Percentiles rank a stretch among this genome's conserved stretches.
Conservation (phyloP, 345 rosid species). For the Limnanthes douglasii region DNA sequence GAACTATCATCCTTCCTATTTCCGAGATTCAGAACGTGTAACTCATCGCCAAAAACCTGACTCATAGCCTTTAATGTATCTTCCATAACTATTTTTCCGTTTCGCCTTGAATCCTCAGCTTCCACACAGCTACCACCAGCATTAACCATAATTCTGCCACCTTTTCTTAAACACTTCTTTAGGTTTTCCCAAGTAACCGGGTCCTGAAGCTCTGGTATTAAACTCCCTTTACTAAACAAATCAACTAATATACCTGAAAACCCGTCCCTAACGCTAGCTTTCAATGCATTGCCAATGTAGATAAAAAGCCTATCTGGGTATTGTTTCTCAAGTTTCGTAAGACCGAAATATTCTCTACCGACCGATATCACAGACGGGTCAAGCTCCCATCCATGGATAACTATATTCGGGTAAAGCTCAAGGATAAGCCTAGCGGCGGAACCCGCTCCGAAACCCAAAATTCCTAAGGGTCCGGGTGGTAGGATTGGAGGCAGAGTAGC, state of each 20-base stretch:
- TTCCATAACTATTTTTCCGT: conserved; percentile 61
- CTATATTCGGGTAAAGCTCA: conserved; percentile 39
- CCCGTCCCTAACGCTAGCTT: conserved; percentile 33
- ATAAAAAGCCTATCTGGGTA: conserved; percentile 42
- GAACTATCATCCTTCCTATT: conserved; percentile 50
- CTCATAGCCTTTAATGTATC: conserved; percentile 56
- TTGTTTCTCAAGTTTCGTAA: conserved; percentile 44
- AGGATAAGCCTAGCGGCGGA: conserved; percentile 55
- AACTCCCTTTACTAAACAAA: conserved; percentile 53
- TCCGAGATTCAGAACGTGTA: conserved; percentile 39
- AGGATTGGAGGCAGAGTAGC: conserved; percentile 62
- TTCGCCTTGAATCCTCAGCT: conserved; percentile 31
- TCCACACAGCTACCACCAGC: conserved; percentile 48
- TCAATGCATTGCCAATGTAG: conserved; percentile 52
- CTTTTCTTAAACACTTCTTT: conserved; percentile 40
- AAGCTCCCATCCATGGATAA: conserved; percentile 82
- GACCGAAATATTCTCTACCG: conserved; percentile 65
- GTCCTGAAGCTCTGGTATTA: conserved; percentile 83
- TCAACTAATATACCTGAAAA: conserved; percentile 49
- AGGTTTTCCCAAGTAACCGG: conserved; percentile 47
- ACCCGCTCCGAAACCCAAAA: conserved; percentile 86
- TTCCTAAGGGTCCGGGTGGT: conserved; percentile 66
- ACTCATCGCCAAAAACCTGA: conserved; percentile 32
- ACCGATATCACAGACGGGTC: conserved; percentile 71
- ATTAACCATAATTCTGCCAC: conserved; percentile 41